A percentile compares a stretch with the other conserved stretches of the same genome.
Conservation (phyloP, 1,284 basidiomycete genomes). For the Trichosporon ovoides region DNA sequence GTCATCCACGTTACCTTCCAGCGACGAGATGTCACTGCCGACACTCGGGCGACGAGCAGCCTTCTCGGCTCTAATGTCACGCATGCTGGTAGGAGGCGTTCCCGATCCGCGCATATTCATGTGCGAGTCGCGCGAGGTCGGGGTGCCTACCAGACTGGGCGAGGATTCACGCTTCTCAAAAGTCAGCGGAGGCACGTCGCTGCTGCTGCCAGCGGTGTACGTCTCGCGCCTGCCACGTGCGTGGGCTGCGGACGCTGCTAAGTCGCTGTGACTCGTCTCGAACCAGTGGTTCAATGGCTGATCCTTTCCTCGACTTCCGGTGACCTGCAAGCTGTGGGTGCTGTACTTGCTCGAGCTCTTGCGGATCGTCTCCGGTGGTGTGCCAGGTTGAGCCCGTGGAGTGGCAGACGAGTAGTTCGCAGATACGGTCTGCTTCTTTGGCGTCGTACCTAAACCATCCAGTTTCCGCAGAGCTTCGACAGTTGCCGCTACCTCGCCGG, state of each 20-base stretch:
- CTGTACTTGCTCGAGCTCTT: conserved; percentile 13
- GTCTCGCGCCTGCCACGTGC: conserved; percentile 2
- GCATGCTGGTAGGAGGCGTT: conserved; percentile 55
- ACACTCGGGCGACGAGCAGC: conserved; percentile 54
- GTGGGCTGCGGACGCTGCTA: not conserved
- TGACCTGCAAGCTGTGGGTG: conserved; percentile 4
- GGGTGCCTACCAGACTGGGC: conserved; percentile 66
- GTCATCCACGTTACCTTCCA: conserved; percentile 15
- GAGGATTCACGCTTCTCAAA: conserved; percentile 73
- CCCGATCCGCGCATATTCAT: conserved; percentile 58
- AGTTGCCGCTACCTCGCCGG: conserved; percentile 65
- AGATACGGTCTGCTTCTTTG: conserved; percentile 47
- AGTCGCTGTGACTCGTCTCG: conserved; percentile 19
- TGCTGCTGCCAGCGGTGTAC: conserved; percentile 6
- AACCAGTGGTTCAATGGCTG: conserved; percentile 37
- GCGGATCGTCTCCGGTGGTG: conserved; percentile 51
- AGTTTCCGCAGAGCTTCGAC: conserved; percentile 87
- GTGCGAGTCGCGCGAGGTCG: conserved; percentile 38
- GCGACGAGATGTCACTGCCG: conserved; percentile 71
- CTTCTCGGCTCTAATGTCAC: conserved; percentile 51
- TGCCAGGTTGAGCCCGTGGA: conserved; percentile 57
- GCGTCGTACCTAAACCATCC: conserved; percentile 78
- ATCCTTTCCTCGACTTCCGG: conserved; percentile 14
- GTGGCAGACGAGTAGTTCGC: conserved; percentile 1
- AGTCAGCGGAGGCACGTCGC: conserved; percentile 17